phyloP scores from a whole-genome alignment of 208 protist genomes.

The Wallacemonas collosoma region DNA sequence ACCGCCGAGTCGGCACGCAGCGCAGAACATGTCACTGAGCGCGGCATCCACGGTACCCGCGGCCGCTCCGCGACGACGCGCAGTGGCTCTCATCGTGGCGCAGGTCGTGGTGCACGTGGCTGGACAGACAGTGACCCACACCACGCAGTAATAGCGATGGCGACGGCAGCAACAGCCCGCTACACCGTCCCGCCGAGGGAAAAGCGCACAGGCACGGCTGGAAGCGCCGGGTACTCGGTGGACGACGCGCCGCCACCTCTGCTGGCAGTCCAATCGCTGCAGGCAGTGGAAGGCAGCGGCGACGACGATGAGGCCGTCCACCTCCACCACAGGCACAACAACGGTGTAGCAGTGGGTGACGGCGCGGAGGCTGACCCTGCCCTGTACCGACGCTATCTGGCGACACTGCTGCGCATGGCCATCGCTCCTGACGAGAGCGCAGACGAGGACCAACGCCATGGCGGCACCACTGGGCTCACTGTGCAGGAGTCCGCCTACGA shows the following conservation, averaged over 20 bases:
- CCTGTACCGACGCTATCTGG: conserved; percentile 33
- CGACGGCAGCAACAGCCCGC: too few relatives aligned
- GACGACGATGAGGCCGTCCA: not conserved
- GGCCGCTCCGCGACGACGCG: too few relatives aligned
- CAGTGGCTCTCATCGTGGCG: too few relatives aligned
- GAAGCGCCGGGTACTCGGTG: not conserved
- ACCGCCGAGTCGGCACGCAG: conserved; percentile 20
- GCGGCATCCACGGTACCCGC: too few relatives aligned
- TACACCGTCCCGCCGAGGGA: not conserved
- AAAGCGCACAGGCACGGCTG: conserved; percentile 17
- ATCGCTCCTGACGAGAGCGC: not conserved
- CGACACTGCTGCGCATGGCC: conserved; percentile 32
- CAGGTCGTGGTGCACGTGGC: too few relatives aligned
- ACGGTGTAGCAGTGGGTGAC: conserved; percentile 20
- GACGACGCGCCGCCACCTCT: conserved; percentile 20
- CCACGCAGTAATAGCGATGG: too few relatives aligned
- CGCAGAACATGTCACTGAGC: not conserved
- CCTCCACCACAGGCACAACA: not conserved
- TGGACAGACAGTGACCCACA: too few relatives aligned
- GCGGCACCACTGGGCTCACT: not conserved
- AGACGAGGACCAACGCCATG: conserved; percentile 4
- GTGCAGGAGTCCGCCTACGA: conserved; percentile 14
- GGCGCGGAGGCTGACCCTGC: conserved; percentile 29
- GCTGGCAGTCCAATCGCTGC: conserved; percentile 22
- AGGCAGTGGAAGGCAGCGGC: not conserved